Percentiles rank a stretch among this genome's conserved stretches.
Evolutionary conservation across 441 rosid genomes (phyloP).

Genomic region (Populus hybrid): DNA sequence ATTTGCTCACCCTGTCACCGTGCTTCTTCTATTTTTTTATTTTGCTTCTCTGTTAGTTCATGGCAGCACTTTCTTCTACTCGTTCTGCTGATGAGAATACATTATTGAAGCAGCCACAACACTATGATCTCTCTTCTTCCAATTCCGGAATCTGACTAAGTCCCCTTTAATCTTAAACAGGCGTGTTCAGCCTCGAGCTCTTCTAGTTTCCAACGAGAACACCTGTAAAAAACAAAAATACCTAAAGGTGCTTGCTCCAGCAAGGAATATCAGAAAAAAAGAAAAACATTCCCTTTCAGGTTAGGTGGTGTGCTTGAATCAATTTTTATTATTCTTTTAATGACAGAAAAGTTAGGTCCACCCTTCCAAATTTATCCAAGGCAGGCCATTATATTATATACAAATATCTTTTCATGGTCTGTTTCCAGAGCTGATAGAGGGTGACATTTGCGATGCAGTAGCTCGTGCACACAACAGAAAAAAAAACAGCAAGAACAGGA

Average conservation of each 20-base stretch:
- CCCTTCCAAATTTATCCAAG: background rate
- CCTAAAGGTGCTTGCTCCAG: background rate
- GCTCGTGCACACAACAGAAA: background rate
- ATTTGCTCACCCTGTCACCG: background rate
- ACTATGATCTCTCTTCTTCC: too few relatives aligned
- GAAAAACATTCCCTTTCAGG: background rate
- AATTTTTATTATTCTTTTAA: too few relatives aligned
- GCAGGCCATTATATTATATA: background rate
- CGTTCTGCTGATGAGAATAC: too few relatives aligned
- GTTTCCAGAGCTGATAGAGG: background rate
- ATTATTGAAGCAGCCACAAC: too few relatives aligned
- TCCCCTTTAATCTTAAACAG: background rate
- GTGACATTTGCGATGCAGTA: background rate
- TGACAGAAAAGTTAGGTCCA: background rate
- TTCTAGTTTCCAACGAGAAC: background rate
- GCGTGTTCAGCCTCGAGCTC: background rate
- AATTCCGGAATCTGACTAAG: background rate
- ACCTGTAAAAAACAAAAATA: background rate
- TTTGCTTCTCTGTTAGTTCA: background rate
- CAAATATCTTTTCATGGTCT: background rate
- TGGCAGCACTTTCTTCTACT: background rate
- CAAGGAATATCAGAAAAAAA: background rate
- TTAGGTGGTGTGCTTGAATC: background rate
- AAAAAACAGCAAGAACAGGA: background rate
- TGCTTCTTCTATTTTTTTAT: background rate